These are phyloP conservation scores for Trichoderma aggressivum DNA, from an alignment of 2,329 filamentous ascomycete genomes.

Conservation along the genomic window DNA sequence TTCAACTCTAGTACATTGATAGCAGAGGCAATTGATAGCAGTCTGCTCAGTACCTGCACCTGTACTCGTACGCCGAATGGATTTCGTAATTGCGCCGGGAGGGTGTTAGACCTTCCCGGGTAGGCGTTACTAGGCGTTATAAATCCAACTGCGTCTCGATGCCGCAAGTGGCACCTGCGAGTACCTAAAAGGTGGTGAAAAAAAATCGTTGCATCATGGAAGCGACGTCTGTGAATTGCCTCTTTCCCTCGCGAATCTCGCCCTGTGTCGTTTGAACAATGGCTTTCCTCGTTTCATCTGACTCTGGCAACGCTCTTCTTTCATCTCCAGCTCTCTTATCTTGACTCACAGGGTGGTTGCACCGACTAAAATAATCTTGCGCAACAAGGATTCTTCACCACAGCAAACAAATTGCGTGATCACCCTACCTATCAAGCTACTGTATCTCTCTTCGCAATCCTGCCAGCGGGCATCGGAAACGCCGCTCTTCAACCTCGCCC, in stretches of 20 bases:
- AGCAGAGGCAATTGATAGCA: constrained; percentile 2
- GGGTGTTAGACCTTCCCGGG: not conserved
- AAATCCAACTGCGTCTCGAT: not conserved
- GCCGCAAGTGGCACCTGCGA: not conserved
- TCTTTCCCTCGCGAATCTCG: not conserved
- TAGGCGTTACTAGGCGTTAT: not conserved
- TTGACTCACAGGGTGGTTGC: not conserved
- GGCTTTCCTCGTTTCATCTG: not conserved
- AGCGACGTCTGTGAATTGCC: not conserved
- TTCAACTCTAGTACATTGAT: not conserved
- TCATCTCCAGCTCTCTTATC: not conserved
- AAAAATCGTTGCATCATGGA: not conserved
- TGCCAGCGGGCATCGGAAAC: not conserved
- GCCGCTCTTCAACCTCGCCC: not conserved
- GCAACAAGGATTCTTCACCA: not conserved
- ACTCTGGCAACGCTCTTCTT: not conserved
- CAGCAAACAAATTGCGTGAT: constrained; percentile 14
- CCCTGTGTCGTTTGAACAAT: not conserved
- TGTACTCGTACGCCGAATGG: not conserved
- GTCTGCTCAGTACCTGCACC: not conserved
- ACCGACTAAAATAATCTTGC: not conserved
- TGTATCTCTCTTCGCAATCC: not conserved
- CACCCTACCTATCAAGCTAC: not conserved
- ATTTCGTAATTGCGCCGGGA: not conserved
- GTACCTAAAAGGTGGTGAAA: not conserved